Base-by-base conservation (phyloP, 139 green algal genomes). In the Nannochloris sp. region DNA sequence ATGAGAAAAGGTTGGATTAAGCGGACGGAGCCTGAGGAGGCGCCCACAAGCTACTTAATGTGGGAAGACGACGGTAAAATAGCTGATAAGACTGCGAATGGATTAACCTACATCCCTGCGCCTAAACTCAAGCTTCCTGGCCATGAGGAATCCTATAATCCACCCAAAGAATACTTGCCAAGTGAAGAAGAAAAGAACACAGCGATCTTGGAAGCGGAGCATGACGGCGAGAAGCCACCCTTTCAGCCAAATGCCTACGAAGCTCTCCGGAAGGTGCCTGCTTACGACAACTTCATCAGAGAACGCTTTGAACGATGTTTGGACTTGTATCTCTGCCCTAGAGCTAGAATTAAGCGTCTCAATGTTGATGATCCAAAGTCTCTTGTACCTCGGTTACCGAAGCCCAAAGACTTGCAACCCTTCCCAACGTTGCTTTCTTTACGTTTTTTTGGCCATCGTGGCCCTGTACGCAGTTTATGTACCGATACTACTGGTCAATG, bases 241-340 rank as follows among this genome's bases (percentile, higher is more conserved):
- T 83, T 85, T 53, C 70, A 93, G 36, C 89, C 92, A 4, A 68
- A 70, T 2, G 68, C 72, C 38, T 91, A 85, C 65, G 69, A 78
- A 54, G 82, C 67, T 27, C 65, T 96, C n/a, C 73, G 89, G 3
- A 42, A 76, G 61, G 80, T 86, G 39, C 93, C 93, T 5, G 72
- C 82, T 66, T 98, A 98, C 65, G 61, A 56, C 8, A 34, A 64
- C 32, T 97, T 94, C 83, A 91, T 98, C 61, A 87, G 93, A 39
- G 93, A 99, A 71, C 77, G 87, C 23, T 99, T 99, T 67, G 93
- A 99, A 81, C 87, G 93, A 53, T 99, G 93, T 81, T 78, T 99
- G 65, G 93, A 99, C 74, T 84, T 99, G 5, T 99, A 99, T 79
- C 78, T 99, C 31, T 97, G 91, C 83, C 93, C 94, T 5, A 78